These are phyloP conservation scores for Exophiala alcalophila DNA, from an alignment of 2,329 filamentous ascomycete species.

Conservation along the genomic window DNA sequence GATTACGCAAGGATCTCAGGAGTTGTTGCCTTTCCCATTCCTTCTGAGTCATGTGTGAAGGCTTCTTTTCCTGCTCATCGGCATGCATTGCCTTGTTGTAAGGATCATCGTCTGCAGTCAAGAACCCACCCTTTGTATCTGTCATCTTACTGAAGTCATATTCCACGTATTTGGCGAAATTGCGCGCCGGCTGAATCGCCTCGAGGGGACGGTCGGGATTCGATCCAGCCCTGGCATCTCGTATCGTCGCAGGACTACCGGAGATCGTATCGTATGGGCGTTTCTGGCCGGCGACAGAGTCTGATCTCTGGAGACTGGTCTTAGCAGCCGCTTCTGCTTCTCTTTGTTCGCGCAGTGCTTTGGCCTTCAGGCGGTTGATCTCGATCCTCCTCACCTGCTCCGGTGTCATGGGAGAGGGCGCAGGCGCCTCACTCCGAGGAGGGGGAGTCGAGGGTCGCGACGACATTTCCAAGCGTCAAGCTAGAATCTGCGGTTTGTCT, in stretches of 20 bases:
- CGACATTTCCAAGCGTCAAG: slow-evolving; percentile 20
- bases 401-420: slow-evolving; percentile 53
- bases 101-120: slow-evolving; percentile 88
- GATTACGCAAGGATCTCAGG: slow-evolving; percentile 66
- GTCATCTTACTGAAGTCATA: slow-evolving; percentile 98
- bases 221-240: slow-evolving; percentile 60
- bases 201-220: slow-evolving; percentile 40
- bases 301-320: slow-evolving; percentile 37
- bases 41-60: slow-evolving; percentile 79
- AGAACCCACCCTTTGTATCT: slow-evolving; percentile 93
- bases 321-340: slow-evolving; percentile 56
- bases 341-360: slow-evolving; percentile 73
- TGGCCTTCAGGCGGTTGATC: slow-evolving; percentile 81
- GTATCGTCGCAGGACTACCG: slow-evolving; percentile 57
- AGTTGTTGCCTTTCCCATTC: slow-evolving; percentile 89
- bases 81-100: slow-evolving; percentile 73
- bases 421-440: slow-evolving; percentile 34
- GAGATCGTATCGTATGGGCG: slow-evolving; percentile 66
- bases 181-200: slow-evolving; percentile 70
- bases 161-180: slow-evolving; percentile 92
- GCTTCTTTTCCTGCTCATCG: slow-evolving; percentile 62
- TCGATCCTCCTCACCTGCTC: slow-evolving; percentile 68
- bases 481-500: background rate
- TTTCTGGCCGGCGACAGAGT: slow-evolving; percentile 65
- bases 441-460: slow-evolving; percentile 49